These are phyloP conservation scores for Saksenaea oblongispora DNA, from an alignment of 371 early-diverging fungal genomes.

Conservation along the genomic window DNA sequence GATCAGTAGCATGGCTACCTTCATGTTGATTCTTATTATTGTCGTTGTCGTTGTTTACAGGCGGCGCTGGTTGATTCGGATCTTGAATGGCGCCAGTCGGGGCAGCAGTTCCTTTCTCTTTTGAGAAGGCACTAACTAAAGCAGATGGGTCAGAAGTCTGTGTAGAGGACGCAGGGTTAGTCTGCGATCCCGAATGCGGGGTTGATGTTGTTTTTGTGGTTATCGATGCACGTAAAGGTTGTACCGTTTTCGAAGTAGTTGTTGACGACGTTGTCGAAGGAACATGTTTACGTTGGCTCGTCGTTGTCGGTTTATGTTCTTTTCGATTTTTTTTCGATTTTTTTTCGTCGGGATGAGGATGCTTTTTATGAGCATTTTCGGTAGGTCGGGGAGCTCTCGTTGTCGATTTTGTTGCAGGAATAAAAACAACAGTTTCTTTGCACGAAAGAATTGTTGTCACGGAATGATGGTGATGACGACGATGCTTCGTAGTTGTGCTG, in stretches of 20 bases:
- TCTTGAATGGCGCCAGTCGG: background rate
- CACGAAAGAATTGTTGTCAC: conserved; percentile 11
- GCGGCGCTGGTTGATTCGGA: background rate
- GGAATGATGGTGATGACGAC: conserved; percentile 6
- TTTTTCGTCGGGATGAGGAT: background rate
- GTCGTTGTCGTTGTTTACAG: background rate
- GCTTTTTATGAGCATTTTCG: background rate
- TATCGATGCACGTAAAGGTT: background rate
- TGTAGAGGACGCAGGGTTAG: background rate
- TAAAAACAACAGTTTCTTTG: conserved; percentile 18
- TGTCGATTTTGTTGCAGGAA: conserved; percentile 19
- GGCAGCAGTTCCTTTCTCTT: background rate
- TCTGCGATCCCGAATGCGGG: conserved; percentile 6
- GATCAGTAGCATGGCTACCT: background rate
- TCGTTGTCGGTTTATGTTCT: background rate
- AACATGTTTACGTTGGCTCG: background rate
- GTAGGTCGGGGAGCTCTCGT: background rate
- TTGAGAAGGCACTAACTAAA: background rate
- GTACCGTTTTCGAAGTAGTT: background rate
- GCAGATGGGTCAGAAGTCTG: background rate
- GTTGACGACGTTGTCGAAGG: too few species aligned
- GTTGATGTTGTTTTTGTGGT: background rate
- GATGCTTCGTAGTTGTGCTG: conserved; percentile 13
- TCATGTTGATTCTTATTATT: background rate
- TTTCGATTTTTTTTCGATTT: background rate